Evolutionary conservation across 768 basidiomycete species (phyloP), one percentile per base, ranked within the genome.

Genomic region (Rhodosporidiobolus sp.): DNA sequence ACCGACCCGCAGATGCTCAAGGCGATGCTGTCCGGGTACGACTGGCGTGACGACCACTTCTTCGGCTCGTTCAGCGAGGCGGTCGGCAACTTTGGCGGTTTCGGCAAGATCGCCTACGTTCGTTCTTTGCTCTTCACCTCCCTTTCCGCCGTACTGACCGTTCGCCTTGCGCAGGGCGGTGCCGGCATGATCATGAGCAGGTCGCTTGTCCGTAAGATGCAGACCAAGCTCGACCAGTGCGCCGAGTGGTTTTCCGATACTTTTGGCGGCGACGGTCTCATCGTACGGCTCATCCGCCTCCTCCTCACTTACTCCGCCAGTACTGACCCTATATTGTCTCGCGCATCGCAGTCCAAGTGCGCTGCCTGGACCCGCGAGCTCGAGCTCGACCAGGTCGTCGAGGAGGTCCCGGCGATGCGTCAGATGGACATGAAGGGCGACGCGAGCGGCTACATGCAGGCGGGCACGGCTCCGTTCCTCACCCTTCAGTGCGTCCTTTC

Each of bases 351-450:
- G 56, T 67, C 75, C 0, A 28, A 73, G 26, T 76, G 75, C 28
- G 75, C 72, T 0, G 75, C 71, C 4, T 52, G 22, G 24, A 52
- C 65, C 7, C 64, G 46, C 4, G 28, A 49, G 10, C 43, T 68
- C 24, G 53, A 61, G 24, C 62, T 70, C 32, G 68, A 70, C 12
- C 30, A 67, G 32, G 45, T 70, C 26, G 67, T 76, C 58, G 66
- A 67, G 22, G 71, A 70, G 22, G 34, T 54, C 1, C 65, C 68
- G 0, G 62, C 67, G 12, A 55, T 76, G 68, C 53, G 63, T 0
- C 75, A 76, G 38, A 72, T 75, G 69, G 74, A 75, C 53, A 48
- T 71, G 0, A 56, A 35, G 4, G 74, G 69, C 35, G 69, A 74
- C n/a, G 73, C 69, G 0, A 67, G 56, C 16, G 73, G 73, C 24